Percentiles rank a stretch among this genome's conserved stretches.
These are phyloP conservation scores for Cryptococcus sp. DNA, from an alignment of 1,284 basidiomycete genomes.

Conservation along the genomic window DNA sequence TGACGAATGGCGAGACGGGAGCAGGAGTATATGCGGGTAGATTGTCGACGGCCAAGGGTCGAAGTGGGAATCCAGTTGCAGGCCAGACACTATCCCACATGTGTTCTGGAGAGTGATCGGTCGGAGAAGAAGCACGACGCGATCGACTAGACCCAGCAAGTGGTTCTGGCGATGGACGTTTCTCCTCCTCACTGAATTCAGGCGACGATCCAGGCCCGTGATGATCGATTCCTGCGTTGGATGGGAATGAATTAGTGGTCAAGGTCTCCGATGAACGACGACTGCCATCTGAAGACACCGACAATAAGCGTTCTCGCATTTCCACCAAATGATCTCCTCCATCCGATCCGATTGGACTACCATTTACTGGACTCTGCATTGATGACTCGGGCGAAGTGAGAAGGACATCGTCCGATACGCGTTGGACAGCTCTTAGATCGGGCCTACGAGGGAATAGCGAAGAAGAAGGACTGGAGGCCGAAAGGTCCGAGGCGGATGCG, in stretches of 20 bases:
- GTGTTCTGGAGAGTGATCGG: constrained; percentile 16
- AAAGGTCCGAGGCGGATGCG: background rate
- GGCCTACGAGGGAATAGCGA: constrained; percentile 13
- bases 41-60: constrained; percentile 6
- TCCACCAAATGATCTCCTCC: constrained; percentile 30
- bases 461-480: background rate
- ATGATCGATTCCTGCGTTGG: background rate
- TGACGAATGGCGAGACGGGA: constrained; percentile 40
- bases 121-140: constrained; percentile 7
- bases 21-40: constrained; percentile 10
- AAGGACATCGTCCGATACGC: constrained; percentile 29
- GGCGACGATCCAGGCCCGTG: constrained; percentile 27
- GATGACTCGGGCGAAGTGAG: constrained; percentile 8
- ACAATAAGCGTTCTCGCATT: constrained; percentile 23
- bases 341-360: constrained; percentile 15
- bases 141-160: constrained; percentile 12
- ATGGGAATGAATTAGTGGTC: too few relatives aligned
- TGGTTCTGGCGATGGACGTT: background rate
- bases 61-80: constrained; percentile 20
- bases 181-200: constrained; percentile 11
- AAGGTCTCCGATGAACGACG: background rate
- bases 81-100: constrained; percentile 48
- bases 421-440: constrained; percentile 24
- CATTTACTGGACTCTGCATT: constrained; percentile 3
- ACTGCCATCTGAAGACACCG: constrained; percentile 6